phyloP scores from a whole-genome alignment of 2,329 filamentous ascomycete genomes.

The Verticillium isaacii region DNA sequence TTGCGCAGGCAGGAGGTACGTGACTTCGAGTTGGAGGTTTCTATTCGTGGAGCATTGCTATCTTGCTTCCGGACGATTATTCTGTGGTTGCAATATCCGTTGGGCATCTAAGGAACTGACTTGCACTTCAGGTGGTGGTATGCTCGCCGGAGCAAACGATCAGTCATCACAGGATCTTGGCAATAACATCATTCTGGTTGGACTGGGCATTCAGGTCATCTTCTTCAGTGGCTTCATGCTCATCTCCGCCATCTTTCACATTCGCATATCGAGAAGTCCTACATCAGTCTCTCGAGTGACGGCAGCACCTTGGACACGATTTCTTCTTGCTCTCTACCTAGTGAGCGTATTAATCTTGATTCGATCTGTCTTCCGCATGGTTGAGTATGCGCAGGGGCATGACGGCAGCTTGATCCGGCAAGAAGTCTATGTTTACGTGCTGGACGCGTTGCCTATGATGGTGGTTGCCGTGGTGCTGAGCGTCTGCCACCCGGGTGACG shows the following conservation, averaged over 20 bases:
- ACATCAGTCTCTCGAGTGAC: conserved; percentile 9
- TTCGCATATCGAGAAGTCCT: conserved; percentile 16
- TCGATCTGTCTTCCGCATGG: conserved; percentile 33
- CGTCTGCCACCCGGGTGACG: conserved; percentile 9
- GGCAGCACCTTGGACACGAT: conserved; percentile 22
- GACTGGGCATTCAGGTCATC: conserved; percentile 50
- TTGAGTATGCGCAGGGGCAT: conserved; percentile 34
- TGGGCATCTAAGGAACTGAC: no score
- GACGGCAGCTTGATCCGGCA: conserved; percentile 25
- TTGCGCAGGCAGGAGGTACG: conserved; percentile 43
- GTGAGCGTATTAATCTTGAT: conserved; percentile 30
- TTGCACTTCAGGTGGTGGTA: conserved; percentile 4
- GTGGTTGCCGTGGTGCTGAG: conserved; percentile 15
- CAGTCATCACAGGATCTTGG: conserved; percentile 18
- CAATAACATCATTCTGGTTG: conserved; percentile 45
- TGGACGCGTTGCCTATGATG: conserved; percentile 31
- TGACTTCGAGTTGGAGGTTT: conserved; percentile 1
- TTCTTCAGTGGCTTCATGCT: conserved; percentile 51
- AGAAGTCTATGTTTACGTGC: conserved; percentile 31
- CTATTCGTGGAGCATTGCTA: no score
- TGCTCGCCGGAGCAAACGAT: conserved; percentile 6
- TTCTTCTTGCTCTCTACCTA: conserved; percentile 19
- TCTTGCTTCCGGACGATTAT: no score
- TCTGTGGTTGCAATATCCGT: no score
- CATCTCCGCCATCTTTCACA: conserved; percentile 41